Percentiles rank a stretch among this genome's conserved stretches.
phyloP scores from a whole-genome alignment of 768 basidiomycete genomes.

The Trametes gibbosa region DNA sequence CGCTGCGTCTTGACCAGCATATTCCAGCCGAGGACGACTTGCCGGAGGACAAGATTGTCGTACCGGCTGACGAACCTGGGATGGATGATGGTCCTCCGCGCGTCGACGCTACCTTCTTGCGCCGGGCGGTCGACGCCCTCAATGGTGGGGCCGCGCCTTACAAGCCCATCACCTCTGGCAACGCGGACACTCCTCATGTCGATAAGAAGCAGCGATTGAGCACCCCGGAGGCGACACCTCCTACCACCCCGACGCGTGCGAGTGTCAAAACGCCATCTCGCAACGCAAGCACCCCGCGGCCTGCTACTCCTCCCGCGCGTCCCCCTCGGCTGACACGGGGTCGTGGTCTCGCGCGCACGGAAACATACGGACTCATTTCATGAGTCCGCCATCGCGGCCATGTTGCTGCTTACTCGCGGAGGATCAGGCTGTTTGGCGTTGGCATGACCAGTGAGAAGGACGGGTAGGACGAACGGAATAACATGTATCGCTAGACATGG shows the following conservation, averaged over 20 bases:
- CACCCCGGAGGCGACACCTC: constrained; percentile 1
- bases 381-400: neutral
- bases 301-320: constrained; percentile 1
- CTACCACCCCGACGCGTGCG: neutral
- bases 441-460: neutral
- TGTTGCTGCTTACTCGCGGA: neutral
- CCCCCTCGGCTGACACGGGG: neutral
- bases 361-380: constrained; percentile 4
- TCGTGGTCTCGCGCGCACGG: constrained; percentile 8
- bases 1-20: constrained; percentile 17
- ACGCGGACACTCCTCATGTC: neutral
- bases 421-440: neutral
- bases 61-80: constrained; percentile 24
- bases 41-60: constrained; percentile 25
- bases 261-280: neutral
- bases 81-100: constrained; percentile 21
- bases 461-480: neutral
- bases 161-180: neutral
- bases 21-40: constrained; percentile 16
- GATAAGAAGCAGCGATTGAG: constrained; percentile 11
- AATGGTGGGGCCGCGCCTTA: neutral
- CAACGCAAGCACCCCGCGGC: neutral
- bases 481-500: neutral
- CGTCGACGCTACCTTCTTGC: neutral
- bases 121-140: neutral